Evolutionary conservation across 2,329 filamentous ascomycete species (phyloP), one percentile per base, ranked within the genome.

Genomic region (Metarhizium robertsii): DNA sequence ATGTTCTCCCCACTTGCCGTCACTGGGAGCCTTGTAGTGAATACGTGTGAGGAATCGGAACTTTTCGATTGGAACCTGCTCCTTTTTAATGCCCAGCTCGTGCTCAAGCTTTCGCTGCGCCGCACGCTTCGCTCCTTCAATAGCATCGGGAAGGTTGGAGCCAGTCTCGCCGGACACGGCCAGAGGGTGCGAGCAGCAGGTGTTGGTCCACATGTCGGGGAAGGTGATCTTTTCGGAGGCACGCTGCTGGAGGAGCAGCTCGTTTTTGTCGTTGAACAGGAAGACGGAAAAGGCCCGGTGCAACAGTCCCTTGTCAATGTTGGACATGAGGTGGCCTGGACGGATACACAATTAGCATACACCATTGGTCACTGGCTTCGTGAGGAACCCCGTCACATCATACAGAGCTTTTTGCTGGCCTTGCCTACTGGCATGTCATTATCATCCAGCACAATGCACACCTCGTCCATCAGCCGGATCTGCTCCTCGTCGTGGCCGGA

Each of bases 151-250:
- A 47, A 99, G 79, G 62, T 87, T 87, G 36, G 85, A 81, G 60
- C 94, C 94, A 30, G 90, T 95, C 82, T 99, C 94, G 61, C 87
- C 87, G 8, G 94, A 88, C 62, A 96, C 88, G 55, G 90, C 89
- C 58, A 99, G 81, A 5, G 94, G 94, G 73, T 99, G 94, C 43
- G 94, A 99, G 79, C 94, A 99, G 81, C 94, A 99, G 36, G 94
- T 99, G 75, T 99, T 99, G 61, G 94, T 99, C 94, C 94, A 99
- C 87, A 96, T 92, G 70, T 96, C 90, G 51, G 94, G 92, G 75
- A 99, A 99, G 6, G 94, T 99, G 69, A 99, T 99, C 79, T 99
- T 99, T 77, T 97, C 92, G 45, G 85, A 78, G 32, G 94, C 94
- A 62, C 94, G 88, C 78, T 97, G 94, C 75, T 99, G 94, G 53